These are phyloP conservation scores for Didymellaceae sp. DNA, from an alignment of 2,329 filamentous ascomycete species.

Conservation along the genomic window DNA sequence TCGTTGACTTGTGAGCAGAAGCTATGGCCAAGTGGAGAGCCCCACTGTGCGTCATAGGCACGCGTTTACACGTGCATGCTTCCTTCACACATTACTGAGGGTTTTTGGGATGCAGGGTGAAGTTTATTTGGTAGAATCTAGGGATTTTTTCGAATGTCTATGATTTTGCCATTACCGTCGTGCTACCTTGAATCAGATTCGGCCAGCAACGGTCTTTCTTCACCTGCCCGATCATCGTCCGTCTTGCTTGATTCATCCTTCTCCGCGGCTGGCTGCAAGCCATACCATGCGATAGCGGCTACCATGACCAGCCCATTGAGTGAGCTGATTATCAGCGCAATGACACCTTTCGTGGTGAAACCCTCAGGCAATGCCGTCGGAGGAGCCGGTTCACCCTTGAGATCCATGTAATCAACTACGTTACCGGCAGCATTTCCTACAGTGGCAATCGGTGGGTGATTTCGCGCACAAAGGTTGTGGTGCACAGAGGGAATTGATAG, in stretches of 20 bases:
- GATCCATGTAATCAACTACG: background rate
- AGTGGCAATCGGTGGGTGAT: background rate
- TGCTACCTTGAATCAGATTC: background rate
- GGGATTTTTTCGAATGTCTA: too few relatives aligned
- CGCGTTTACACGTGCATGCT: background rate
- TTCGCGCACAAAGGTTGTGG: background rate
- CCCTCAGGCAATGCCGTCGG: background rate
- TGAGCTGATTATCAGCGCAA: background rate
- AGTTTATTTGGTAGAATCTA: too few relatives aligned
- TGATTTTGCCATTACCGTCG: too few relatives aligned
- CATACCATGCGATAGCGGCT: constrained; percentile 11
- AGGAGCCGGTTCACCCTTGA: constrained; percentile 4
- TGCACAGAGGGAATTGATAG: background rate
- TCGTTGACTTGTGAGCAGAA: constrained; percentile 2
- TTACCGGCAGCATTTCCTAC: constrained; percentile 7
- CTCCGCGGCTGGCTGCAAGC: background rate
- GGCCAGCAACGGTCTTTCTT: background rate
- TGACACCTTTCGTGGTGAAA: background rate
- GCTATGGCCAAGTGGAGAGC: constrained; percentile 7
- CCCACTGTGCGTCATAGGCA: constrained; percentile 11
- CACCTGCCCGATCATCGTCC: background rate
- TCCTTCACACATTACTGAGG: constrained; percentile 4
- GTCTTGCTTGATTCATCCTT: background rate
- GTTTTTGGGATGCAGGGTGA: too few relatives aligned
- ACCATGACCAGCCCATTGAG: constrained; percentile 5